Conservation (phyloP, 192 early-diverging fungal species). For the Coemansia sp. region DNA sequence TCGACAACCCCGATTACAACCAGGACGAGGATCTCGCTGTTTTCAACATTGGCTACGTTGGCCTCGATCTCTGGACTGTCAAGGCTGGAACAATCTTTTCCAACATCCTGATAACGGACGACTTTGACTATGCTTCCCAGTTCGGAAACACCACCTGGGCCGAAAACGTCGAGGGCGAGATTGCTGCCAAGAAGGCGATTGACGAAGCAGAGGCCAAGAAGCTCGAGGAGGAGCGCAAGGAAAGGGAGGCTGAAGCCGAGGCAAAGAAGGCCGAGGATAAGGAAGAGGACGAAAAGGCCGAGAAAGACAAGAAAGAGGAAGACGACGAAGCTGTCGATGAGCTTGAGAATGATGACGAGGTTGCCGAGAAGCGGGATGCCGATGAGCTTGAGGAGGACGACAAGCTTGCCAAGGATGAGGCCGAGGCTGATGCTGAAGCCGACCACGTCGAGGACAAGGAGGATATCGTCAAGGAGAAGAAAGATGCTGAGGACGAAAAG, state of each 20-base stretch:
- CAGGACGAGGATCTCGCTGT: conserved; percentile 78
- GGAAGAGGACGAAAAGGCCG: neutral
- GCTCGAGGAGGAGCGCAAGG: conserved; percentile 51
- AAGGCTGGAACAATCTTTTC: conserved; percentile 88
- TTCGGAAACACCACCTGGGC: conserved; percentile 69
- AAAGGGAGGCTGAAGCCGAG: conserved; percentile 29
- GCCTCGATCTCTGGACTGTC: conserved; percentile 97
- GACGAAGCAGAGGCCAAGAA: conserved; percentile 55
- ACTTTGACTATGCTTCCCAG: conserved; percentile 71
- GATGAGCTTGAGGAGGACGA: conserved; percentile 11
- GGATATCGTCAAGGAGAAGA: conserved; percentile 14
- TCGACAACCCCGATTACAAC: conserved; percentile 93
- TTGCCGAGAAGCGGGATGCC: conserved; percentile 4
- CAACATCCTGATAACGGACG: conserved; percentile 90
- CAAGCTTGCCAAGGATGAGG: neutral
- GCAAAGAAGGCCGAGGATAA: conserved; percentile 18
- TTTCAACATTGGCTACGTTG: conserved; percentile 84
- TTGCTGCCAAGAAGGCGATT: conserved; percentile 61
- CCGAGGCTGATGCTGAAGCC: neutral
- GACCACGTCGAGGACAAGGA: conserved; percentile 1
- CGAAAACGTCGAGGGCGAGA: conserved; percentile 65
- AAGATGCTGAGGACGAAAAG: conserved; percentile 10
- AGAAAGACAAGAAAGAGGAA: neutral
- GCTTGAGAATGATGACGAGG: conserved; percentile 11
- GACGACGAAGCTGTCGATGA: conserved; percentile 10